Evolutionary conservation across 176 grass and related monocot species (phyloP).

Genomic region (Bonia amplexicaulis): DNA sequence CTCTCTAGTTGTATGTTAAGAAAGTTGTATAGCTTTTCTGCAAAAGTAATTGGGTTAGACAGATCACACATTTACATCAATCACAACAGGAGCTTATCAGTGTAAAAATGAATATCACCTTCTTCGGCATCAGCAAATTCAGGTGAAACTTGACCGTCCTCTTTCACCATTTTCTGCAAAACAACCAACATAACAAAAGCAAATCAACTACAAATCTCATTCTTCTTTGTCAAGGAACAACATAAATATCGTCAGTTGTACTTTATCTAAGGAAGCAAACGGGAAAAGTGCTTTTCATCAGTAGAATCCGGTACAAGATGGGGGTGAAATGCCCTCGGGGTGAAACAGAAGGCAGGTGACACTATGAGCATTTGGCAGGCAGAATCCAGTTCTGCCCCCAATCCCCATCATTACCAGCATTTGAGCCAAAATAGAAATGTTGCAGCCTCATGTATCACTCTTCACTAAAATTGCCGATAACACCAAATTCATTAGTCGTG

Average conservation of each 20-base stretch:
- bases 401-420: neutral
- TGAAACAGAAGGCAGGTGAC: neutral
- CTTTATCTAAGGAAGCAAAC: neutral
- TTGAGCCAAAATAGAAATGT: neutral
- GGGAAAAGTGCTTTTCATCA: neutral
- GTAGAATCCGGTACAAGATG: neutral
- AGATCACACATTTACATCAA: neutral
- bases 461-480: neutral
- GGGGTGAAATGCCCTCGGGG: neutral
- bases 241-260: neutral
- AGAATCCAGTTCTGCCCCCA: neutral
- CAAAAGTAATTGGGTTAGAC: constrained; percentile 26
- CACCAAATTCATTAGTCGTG: neutral
- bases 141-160: constrained; percentile 64
- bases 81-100: neutral
- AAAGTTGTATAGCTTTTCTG: constrained; percentile 80
- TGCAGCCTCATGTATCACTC: neutral
- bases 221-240: neutral
- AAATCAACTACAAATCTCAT: neutral
- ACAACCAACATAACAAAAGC: constrained; percentile 10
- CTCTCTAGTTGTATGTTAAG: constrained; percentile 85
- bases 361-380: neutral
- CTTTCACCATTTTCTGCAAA: constrained; percentile 59
- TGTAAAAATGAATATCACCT: constrained; percentile 32
- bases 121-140: constrained; percentile 86